Percentiles rank a stretch among this genome's conserved stretches.
Evolutionary conservation across 495 filamentous ascomycete species (phyloP).

Genomic region (Aspergillus mulundensis): DNA sequence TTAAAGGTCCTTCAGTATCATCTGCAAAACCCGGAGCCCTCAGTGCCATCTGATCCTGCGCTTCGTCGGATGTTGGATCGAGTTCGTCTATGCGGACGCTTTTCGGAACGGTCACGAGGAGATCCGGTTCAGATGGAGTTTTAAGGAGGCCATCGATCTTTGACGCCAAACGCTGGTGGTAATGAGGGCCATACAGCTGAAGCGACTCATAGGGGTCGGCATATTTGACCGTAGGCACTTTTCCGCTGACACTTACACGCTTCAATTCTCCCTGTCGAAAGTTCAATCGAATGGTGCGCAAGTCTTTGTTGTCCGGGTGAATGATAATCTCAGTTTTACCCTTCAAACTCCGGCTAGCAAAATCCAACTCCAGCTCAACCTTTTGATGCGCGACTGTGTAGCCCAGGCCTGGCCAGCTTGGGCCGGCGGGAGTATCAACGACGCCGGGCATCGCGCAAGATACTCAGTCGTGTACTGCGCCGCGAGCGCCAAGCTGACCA

Average conservation of each 20-base stretch:
- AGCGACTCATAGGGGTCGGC: slow-evolving; percentile 68
- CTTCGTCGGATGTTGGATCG: slow-evolving; percentile 51
- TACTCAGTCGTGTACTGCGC: slow-evolving; percentile 42
- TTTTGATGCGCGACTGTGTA: slow-evolving; percentile 74
- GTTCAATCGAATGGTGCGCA: slow-evolving; percentile 71
- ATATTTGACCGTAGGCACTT: slow-evolving; percentile 54
- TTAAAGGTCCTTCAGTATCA: slow-evolving; percentile 36
- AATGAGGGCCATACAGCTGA: slow-evolving; percentile 66
- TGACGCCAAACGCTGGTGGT: slow-evolving; percentile 67
- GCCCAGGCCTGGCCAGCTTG: slow-evolving; percentile 36
- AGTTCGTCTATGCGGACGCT: slow-evolving; percentile 62
- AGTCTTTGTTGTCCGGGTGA: slow-evolving; percentile 59
- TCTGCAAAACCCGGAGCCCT: slow-evolving; percentile 31
- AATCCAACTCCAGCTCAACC: slow-evolving; percentile 84
- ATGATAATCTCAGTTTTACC: slow-evolving; percentile 80
- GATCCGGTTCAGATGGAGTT: slow-evolving; percentile 54
- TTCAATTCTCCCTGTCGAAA: slow-evolving; percentile 81
- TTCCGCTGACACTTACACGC: slow-evolving; percentile 66
- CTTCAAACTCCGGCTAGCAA: slow-evolving; percentile 65
- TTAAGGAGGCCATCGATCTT: slow-evolving; percentile 62
- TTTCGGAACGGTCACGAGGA: slow-evolving; percentile 61
- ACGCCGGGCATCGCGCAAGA: slow-evolving; percentile 44
- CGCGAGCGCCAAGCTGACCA: slow-evolving; percentile 34
- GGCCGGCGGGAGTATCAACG: slow-evolving; percentile 35
- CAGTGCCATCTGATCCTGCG: slow-evolving; percentile 45